phyloP scores from a whole-genome alignment of 2,329 filamentous ascomycete species.

The Paraphaeosphaeria minitans region DNA sequence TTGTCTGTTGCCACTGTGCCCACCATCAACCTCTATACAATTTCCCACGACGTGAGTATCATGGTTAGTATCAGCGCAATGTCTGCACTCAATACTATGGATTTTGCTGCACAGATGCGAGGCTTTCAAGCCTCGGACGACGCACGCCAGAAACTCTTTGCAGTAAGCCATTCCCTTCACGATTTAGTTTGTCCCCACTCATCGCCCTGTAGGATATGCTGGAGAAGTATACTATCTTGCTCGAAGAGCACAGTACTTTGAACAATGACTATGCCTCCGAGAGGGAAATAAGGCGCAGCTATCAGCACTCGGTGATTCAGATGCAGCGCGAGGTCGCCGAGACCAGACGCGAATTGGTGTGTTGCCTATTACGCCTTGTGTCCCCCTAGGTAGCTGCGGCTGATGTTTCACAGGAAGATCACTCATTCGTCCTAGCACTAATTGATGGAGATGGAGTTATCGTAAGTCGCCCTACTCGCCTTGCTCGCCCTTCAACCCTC shows the following conservation, averaged over 20 bases:
- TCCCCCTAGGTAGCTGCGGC: background rate
- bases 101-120: slow-evolving; percentile 36
- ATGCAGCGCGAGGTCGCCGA: slow-evolving; percentile 26
- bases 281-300: slow-evolving; percentile 37
- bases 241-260: slow-evolving; percentile 32
- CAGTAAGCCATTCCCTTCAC: slow-evolving; percentile 25
- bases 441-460: slow-evolving; percentile 58
- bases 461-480: slow-evolving; percentile 34
- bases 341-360: slow-evolving; percentile 33
- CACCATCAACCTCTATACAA: background rate
- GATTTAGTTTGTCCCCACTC: slow-evolving; percentile 9
- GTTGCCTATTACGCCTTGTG: slow-evolving; percentile 17
- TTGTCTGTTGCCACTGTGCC: background rate
- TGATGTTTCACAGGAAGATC: slow-evolving; percentile 34
- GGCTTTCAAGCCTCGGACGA: slow-evolving; percentile 43
- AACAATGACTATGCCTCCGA: slow-evolving; percentile 41
- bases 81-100: slow-evolving; percentile 26
- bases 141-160: slow-evolving; percentile 43
- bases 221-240: slow-evolving; percentile 30
- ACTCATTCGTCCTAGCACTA: slow-evolving; percentile 53
- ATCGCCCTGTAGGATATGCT: slow-evolving; percentile 36
- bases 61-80: slow-evolving; percentile 25
- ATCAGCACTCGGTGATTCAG: slow-evolving; percentile 33
- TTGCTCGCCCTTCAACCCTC: background rate
- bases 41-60: background rate